phyloP scores from a whole-genome alignment of 371 early-diverging fungal species.

The Saksenaea oblongispora region DNA sequence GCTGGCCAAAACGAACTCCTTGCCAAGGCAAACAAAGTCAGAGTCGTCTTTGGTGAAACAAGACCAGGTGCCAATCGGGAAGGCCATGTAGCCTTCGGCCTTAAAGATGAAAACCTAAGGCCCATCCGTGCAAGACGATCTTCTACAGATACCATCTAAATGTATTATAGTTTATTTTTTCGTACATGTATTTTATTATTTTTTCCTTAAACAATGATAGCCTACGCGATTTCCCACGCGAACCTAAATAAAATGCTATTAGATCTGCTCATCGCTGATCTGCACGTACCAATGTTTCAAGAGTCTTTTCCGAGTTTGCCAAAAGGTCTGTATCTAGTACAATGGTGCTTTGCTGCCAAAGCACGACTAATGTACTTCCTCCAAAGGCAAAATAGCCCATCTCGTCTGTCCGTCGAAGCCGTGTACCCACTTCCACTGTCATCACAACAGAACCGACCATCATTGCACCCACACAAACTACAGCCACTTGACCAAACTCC shows the following conservation, averaged over 20 bases:
- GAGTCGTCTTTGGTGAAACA: constrained; percentile 14
- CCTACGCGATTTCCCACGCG: not conserved
- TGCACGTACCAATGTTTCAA: constrained; percentile 29
- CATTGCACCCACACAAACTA: constrained; percentile 84
- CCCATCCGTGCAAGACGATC: constrained; percentile 11
- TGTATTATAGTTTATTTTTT: constrained; percentile 2
- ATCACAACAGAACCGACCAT: constrained; percentile 86
- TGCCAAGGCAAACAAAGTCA: not conserved
- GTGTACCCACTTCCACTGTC: constrained; percentile 56
- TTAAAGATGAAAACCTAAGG: constrained; percentile 11
- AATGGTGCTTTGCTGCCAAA: constrained; percentile 59
- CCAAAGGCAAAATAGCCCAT: constrained; percentile 84
- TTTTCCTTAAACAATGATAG: not conserved
- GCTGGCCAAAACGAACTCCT: constrained; percentile 5
- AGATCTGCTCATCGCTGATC: not conserved
- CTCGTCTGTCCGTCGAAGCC: constrained; percentile 73
- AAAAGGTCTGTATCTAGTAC: constrained; percentile 28
- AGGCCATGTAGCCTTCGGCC: constrained; percentile 21
- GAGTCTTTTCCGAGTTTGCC: constrained; percentile 27
- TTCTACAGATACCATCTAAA: not conserved
- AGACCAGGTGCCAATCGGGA: not conserved
- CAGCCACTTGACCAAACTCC: constrained; percentile 75
- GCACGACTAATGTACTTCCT: constrained; percentile 76
- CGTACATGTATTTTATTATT: not conserved
- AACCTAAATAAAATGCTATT: constrained; percentile 10